phyloP scores from a whole-genome alignment of 2,329 filamentous ascomycete species.

The Chrysoporthe deuterocubensis region DNA sequence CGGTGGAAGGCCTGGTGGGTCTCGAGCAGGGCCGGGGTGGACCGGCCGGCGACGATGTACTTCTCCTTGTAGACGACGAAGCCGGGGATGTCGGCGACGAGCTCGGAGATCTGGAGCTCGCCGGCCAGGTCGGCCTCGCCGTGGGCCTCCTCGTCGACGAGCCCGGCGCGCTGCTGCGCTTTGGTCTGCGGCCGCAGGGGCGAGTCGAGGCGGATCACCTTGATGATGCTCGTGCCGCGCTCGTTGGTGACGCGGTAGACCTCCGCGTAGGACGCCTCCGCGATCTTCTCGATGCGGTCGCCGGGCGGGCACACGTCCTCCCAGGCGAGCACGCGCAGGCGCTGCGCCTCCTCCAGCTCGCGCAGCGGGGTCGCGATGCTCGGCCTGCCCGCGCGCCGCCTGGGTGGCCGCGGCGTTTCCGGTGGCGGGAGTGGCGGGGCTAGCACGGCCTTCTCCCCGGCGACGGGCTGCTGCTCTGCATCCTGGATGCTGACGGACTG shows the following conservation, averaged over 20 bases:
- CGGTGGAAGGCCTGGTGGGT: slow-evolving; percentile 64
- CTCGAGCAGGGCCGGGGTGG: slow-evolving; percentile 56
- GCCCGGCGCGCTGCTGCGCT: slow-evolving; percentile 54
- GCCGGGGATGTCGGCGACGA: slow-evolving; percentile 65
- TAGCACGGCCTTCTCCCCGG: not conserved
- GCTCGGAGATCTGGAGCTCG: slow-evolving; percentile 66
- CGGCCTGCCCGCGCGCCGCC: not conserved
- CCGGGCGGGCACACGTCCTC: slow-evolving; percentile 58
- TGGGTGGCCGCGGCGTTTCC: slow-evolving; percentile 16
- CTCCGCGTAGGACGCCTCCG: slow-evolving; percentile 69
- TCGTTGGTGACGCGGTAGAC: slow-evolving; percentile 66
- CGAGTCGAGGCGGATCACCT: slow-evolving; percentile 63
- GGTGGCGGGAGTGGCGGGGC: slow-evolving; percentile 5
- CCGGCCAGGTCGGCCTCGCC: slow-evolving; percentile 58
- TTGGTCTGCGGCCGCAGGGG: slow-evolving; percentile 63
- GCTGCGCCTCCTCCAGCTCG: slow-evolving; percentile 29
- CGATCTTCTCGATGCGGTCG: slow-evolving; percentile 64
- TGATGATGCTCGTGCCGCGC: slow-evolving; percentile 66
- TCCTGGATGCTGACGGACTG: slow-evolving; percentile 30
- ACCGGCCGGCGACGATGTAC: slow-evolving; percentile 61
- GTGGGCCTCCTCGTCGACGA: slow-evolving; percentile 64
- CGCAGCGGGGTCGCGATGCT: slow-evolving; percentile 10
- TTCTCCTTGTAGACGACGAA: slow-evolving; percentile 70
- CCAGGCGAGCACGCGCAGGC: slow-evolving; percentile 56
- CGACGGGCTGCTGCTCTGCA: not conserved